Conservation (phyloP, 768 basidiomycete genomes). For the Boletus reticuloceps region DNA sequence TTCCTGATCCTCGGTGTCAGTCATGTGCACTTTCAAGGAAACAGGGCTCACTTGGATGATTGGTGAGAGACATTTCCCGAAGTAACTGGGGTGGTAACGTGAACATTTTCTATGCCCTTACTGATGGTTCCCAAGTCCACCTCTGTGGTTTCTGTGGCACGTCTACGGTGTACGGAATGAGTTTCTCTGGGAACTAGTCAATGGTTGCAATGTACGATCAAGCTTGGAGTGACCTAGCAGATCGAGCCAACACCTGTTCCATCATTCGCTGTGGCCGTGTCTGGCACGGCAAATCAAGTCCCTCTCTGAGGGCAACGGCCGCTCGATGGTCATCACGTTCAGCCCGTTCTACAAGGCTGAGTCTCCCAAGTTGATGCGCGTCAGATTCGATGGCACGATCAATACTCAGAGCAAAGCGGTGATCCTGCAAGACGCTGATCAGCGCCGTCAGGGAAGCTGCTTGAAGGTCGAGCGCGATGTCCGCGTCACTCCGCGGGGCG, state of each 20-base stretch:
- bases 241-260: not conserved
- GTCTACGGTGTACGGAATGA: not conserved
- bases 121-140: not conserved
- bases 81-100: not conserved
- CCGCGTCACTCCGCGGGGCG: constrained; percentile 39
- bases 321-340: constrained; percentile 42
- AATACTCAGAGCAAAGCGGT: constrained; percentile 41
- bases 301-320: constrained; percentile 38
- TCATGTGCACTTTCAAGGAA: not conserved
- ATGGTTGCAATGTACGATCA: not conserved
- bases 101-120: not conserved
- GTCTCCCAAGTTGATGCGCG: constrained; percentile 28
- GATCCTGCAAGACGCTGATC: constrained; percentile 35
- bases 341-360: constrained; percentile 34
- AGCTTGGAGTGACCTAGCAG: constrained; percentile 2
- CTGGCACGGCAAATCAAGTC: constrained; percentile 17
- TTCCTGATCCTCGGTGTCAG: constrained; percentile 1
- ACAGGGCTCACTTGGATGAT: constrained; percentile 1
- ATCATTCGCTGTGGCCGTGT: constrained; percentile 16
- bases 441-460: constrained; percentile 33
- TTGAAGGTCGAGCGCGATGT: constrained; percentile 44
- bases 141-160: not conserved
- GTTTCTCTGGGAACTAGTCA: constrained; percentile 11
- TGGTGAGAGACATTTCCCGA: not conserved
- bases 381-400: constrained; percentile 40